Base-by-base conservation (phyloP, 768 basidiomycete species). In the Candolleomyces aberdarensis region DNA sequence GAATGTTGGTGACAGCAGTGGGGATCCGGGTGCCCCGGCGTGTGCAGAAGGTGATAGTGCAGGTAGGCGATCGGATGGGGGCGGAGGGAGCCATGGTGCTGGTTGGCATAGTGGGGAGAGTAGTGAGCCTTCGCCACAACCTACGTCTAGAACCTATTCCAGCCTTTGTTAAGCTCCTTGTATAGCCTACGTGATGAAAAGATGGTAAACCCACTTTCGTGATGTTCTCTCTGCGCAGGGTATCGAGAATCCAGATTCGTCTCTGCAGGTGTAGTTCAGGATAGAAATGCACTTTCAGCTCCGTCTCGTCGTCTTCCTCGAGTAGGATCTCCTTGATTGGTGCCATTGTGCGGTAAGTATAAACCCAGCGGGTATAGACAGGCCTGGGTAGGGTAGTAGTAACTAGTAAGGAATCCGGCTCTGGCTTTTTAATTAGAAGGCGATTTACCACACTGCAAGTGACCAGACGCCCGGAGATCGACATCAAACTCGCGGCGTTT, bases 91-190 rank as follows among this genome's bases (percentile, higher is more conserved):
- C 84, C 89, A 89, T 0, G 88, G 86, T 1, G 92, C 85, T 0
- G 93, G 88, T 67, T 90, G 86, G 64, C 84, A 83, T 11, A 96
- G 83, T 10, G 85, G 81, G 0, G 78, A 71, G 14, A 95, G 82
- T 8, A 95, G 79, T 43, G 85, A 78, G 20, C 93, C 93, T 72
- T 91, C 86, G 44, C 93, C 93, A 65, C 93, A 96, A 4, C 93
- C 93, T 29, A 93, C 77, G 66, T 96, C 93, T 52, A 94, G 76
- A 7, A 94, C 79, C 91, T 93, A 58, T 61, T 52, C 41, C 26
- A 62, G 1, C 15, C n/a, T 5, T 29, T 26, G 9, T 10, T 15
- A 22, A 53, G 43, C 50, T 32, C 13, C 54, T 40, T 20, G n/a
- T 26, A 40, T 19, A 14, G 20, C 11, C 20, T 26, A 31, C 29